phyloP scores from a whole-genome alignment of 148 eudicot species.

The Rhododendron ferrugineum region DNA sequence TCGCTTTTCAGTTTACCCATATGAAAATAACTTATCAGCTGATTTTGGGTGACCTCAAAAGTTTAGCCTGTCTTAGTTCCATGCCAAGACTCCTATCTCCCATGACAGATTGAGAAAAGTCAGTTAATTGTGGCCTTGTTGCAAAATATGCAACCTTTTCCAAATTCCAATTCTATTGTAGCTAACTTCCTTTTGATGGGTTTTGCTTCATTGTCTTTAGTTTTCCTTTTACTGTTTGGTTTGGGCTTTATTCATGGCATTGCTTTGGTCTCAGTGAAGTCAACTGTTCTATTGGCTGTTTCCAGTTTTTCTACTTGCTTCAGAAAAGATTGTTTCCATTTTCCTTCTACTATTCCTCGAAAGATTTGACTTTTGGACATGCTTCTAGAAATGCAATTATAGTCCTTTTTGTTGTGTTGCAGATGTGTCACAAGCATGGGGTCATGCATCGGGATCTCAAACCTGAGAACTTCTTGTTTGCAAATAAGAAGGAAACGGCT shows the following conservation, averaged over 20 bases:
- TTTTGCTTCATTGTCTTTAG: neutral
- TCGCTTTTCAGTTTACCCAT: neutral
- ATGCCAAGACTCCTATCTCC: neutral
- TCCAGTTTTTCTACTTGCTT: neutral
- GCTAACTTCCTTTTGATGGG: neutral
- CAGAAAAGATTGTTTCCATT: neutral
- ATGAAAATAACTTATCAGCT: neutral
- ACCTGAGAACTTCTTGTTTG: conserved; percentile 48
- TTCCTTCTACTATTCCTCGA: neutral
- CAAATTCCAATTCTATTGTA: neutral
- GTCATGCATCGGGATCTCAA: conserved; percentile 53
- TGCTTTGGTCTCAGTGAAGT: neutral
- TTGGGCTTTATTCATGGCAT: neutral
- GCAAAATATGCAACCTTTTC: neutral
- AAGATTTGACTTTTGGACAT: neutral
- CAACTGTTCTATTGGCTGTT: neutral
- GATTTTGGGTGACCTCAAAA: neutral
- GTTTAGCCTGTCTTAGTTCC: neutral
- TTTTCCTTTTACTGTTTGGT: neutral
- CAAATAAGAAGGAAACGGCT: conserved; percentile 48
- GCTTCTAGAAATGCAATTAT: neutral
- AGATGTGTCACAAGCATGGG: conserved; percentile 48
- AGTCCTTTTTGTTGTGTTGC: neutral
- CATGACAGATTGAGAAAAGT: neutral
- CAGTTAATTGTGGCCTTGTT: neutral